phyloP scores from a whole-genome alignment of 2,329 filamentous ascomycete species.

The Ophiostoma fasciatum region DNA sequence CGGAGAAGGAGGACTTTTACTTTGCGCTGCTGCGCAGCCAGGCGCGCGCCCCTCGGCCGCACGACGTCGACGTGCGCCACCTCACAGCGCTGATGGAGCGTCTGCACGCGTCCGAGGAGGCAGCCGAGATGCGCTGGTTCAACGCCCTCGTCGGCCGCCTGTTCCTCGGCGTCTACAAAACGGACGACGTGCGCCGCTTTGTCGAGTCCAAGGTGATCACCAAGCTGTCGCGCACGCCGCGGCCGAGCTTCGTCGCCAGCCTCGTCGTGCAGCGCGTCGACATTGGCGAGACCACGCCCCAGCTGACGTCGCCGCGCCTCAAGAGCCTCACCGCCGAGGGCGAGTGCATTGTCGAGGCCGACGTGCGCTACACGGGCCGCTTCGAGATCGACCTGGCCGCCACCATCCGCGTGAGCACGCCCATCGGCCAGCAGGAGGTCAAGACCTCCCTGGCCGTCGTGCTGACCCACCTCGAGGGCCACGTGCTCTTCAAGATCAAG shows the following conservation, averaged over 20 bases:
- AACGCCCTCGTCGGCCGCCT: slow-evolving; percentile 82
- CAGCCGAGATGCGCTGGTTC: slow-evolving; percentile 80
- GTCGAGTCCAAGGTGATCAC: slow-evolving; percentile 81
- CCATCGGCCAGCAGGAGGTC: slow-evolving; percentile 82
- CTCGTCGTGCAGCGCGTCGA: slow-evolving; percentile 73
- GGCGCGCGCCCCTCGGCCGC: slow-evolving; percentile 53
- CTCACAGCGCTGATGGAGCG: slow-evolving; percentile 82
- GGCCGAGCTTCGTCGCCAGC: slow-evolving; percentile 75
- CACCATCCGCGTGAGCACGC: slow-evolving; percentile 84
- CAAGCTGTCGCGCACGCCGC: slow-evolving; percentile 88
- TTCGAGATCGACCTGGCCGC: slow-evolving; percentile 82
- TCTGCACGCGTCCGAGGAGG: slow-evolving; percentile 82
- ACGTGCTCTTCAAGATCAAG: slow-evolving; percentile 75
- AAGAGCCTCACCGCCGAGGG: slow-evolving; percentile 86
- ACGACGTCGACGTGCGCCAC: slow-evolving; percentile 68
- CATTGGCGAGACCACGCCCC: slow-evolving; percentile 73
- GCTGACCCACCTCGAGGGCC: slow-evolving; percentile 72
- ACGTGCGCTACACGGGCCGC: slow-evolving; percentile 78
- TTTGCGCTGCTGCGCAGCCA: slow-evolving; percentile 80
- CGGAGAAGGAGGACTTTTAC: slow-evolving; percentile 97
- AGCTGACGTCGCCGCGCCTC: slow-evolving; percentile 75
- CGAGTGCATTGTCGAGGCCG: slow-evolving; percentile 73
- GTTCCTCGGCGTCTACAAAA: slow-evolving; percentile 80
- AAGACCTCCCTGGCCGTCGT: slow-evolving; percentile 78
- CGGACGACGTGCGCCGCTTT: slow-evolving; percentile 61